These are phyloP conservation scores for Rubus parviflorus DNA, from an alignment of 306 rosid genomes.

Conservation along the genomic window DNA sequence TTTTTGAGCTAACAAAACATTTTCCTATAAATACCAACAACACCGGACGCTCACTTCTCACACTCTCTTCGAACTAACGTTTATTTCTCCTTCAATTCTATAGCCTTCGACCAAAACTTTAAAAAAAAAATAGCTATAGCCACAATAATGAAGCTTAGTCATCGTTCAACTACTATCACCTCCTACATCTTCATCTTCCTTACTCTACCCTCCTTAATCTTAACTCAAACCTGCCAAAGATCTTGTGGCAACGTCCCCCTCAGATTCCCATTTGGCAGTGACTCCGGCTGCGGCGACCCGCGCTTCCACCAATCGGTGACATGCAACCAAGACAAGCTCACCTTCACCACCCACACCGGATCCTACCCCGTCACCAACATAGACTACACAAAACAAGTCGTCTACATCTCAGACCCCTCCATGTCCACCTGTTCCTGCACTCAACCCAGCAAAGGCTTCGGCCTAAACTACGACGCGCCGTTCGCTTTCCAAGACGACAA, in stretches of 20 bases:
- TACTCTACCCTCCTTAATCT: conserved; percentile 15
- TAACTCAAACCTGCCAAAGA: conserved; percentile 65
- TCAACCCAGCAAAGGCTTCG: conserved; percentile 66
- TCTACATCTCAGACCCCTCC: conserved; percentile 75
- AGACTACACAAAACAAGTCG: conserved; percentile 58
- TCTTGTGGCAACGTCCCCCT: conserved; percentile 59
- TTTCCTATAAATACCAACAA: not conserved
- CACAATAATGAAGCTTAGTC: conserved; percentile 28
- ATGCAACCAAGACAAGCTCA: conserved; percentile 53
- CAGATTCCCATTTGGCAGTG: conserved; percentile 70
- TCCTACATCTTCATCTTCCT: conserved; percentile 31
- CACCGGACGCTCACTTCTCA: conserved; percentile 27
- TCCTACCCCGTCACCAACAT: conserved; percentile 62
- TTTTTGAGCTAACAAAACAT: not conserved
- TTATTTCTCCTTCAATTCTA: not conserved
- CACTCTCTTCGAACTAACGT: not conserved
- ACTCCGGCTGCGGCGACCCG: conserved; percentile 66
- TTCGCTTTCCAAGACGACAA: conserved; percentile 59
- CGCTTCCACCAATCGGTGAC: conserved; percentile 60
- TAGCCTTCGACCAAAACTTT: not conserved
- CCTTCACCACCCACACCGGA: conserved; percentile 74
- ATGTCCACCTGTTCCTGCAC: conserved; percentile 80
- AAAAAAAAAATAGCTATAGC: not conserved
- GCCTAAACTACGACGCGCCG: conserved; percentile 74
- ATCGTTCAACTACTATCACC: not conserved